Evolutionary conservation across 805 yeast genomes (phyloP), one percentile per base, ranked within the genome.

Genomic region (Nakazawaea molendinolei): DNA sequence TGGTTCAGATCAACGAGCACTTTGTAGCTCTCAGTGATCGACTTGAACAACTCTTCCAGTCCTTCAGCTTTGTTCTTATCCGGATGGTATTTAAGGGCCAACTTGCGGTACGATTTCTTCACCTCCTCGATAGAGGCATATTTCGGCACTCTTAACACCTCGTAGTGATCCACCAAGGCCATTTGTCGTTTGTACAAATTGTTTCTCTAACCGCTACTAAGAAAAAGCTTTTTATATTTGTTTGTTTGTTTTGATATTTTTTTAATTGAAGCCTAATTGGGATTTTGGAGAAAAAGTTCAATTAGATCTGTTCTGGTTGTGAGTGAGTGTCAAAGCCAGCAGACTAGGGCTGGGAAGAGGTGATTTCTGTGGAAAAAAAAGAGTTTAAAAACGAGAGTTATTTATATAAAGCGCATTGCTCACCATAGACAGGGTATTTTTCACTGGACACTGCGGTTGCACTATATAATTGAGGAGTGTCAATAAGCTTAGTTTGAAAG

Each of bases 81-180:
- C 0, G 95, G 95, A 54, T 85, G 95, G 50, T 72, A 72, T 44
- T 63, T 65, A 41, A 84, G 67, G 3, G 94, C 94, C 46, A 76
- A 69, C 49, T 74, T 76, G 48, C 87, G 67, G 60, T 82, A 86
- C 1, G 95, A 87, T 55, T 82, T 84, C 54, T 83, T 83, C 51
- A 86, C 74, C 42, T 77, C 80, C 2, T 58, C 51, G 8, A 66
- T 76, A 3, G 66, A 57, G 15, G 85, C 85, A n/a, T 59, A 57
- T 5, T 60, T 58, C 8, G 63, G 51, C 6, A 82, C 71, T n/a
- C 67, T 78, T 21, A 81, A 56, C 12, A 76, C 62, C 39, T 76
- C 77, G 53, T 84, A 84, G 50, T 80, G 77, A 34, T 73, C 72
- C 10, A 36, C 21, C n/a, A 22, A 5, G 8, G 20, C 25, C 35